Percentiles rank a stretch among this genome's conserved stretches.
Evolutionary conservation across 2,329 filamentous ascomycete species (phyloP).

Genomic region (Sporothrix variecibatus): DNA sequence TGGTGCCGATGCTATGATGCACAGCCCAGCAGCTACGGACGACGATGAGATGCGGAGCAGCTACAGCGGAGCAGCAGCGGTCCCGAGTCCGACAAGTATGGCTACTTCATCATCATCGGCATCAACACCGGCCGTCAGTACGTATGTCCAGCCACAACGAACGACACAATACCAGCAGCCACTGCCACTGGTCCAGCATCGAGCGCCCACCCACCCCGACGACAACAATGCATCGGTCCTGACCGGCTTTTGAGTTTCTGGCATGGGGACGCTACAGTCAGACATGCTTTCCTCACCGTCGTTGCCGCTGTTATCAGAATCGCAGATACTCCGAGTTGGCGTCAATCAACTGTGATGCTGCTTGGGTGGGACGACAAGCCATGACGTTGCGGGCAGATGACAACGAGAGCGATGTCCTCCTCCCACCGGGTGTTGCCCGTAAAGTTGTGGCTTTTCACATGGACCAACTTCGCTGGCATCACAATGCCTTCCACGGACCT

Average conservation of each 20-base stretch:
- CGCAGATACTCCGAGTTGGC: conserved; percentile 32
- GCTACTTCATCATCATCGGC: neutral
- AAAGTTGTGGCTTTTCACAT: conserved; percentile 34
- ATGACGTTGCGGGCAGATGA: conserved; percentile 12
- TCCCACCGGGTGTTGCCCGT: conserved; percentile 24
- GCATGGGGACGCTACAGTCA: conserved; percentile 41
- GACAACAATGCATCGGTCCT: conserved; percentile 33
- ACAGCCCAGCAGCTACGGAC: conserved; percentile 1
- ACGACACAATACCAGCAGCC: neutral
- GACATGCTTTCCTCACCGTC: conserved; percentile 40
- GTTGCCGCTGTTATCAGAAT: conserved; percentile 36
- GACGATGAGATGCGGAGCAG: conserved; percentile 11
- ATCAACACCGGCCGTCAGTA: neutral
- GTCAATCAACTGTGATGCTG: conserved; percentile 33
- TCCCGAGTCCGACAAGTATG: neutral
- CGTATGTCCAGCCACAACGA: neutral
- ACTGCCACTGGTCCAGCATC: neutral
- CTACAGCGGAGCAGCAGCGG: neutral
- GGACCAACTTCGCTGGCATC: conserved; percentile 34
- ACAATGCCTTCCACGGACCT: conserved; percentile 33
- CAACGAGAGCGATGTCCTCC: conserved; percentile 23
- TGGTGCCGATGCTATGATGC: neutral
- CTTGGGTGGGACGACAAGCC: conserved; percentile 24
- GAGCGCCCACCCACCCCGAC: neutral
- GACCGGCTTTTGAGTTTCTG: conserved; percentile 40